A percentile compares a stretch with the other conserved stretches of the same genome.
Evolutionary conservation across 2,329 filamentous ascomycete species (phyloP).

Genomic region (Calcarisporium arbuscula): DNA sequence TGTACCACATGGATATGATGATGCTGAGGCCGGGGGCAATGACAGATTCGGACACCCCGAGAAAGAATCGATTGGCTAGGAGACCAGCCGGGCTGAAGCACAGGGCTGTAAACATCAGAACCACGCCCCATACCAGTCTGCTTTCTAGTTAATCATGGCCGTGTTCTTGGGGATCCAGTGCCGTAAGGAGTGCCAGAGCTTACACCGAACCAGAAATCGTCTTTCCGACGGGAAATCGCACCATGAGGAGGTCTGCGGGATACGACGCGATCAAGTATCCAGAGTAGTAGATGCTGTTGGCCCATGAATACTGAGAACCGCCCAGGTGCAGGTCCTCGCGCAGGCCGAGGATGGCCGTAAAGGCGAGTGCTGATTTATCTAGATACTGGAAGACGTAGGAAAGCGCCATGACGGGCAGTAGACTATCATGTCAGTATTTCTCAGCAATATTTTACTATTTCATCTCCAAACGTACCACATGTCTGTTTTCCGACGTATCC

Average conservation of each 20-base stretch:
- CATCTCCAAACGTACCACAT: too few relatives aligned
- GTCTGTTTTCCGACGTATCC: too few relatives aligned
- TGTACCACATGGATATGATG: slow-evolving; percentile 17
- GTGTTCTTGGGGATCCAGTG: too few relatives aligned
- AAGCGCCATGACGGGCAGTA: slow-evolving; percentile 45
- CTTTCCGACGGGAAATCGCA: slow-evolving; percentile 20
- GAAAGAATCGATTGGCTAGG: slow-evolving; percentile 15
- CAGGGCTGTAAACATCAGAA: slow-evolving; percentile 15
- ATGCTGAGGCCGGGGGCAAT: slow-evolving; percentile 9
- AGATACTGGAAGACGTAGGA: slow-evolving; percentile 55
- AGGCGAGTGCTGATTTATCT: slow-evolving; percentile 52
- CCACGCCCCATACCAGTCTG: slow-evolving; percentile 14
- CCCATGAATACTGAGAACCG: slow-evolving; percentile 46
- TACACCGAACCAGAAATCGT: slow-evolving; percentile 16
- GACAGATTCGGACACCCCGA: slow-evolving; percentile 15
- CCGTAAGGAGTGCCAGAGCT: too few relatives aligned
- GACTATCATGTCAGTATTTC: too few relatives aligned
- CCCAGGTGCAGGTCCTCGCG: slow-evolving; percentile 36
- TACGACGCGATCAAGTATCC: slow-evolving; percentile 35
- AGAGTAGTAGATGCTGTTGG: slow-evolving; percentile 44
- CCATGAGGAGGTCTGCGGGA: slow-evolving; percentile 17
- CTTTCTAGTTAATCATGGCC: too few relatives aligned
- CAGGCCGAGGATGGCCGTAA: slow-evolving; percentile 44
- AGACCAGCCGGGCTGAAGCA: slow-evolving; percentile 12
- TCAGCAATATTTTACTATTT: too few relatives aligned